phyloP scores from a whole-genome alignment of 163 green algal species.

The Chlamydomonas reinhardtii region DNA sequence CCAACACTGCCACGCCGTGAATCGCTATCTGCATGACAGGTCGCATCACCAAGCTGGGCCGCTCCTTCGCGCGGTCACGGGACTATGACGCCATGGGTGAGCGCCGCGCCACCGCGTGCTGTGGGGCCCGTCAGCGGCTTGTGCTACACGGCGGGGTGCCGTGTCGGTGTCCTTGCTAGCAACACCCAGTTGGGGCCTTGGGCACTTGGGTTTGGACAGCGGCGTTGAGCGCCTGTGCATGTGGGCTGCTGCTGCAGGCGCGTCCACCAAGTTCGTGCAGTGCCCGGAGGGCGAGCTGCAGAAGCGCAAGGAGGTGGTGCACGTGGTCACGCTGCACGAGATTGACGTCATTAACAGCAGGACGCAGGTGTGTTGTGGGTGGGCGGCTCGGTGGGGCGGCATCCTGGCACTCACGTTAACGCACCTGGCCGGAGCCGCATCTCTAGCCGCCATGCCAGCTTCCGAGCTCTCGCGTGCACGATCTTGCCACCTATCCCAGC shows the following conservation, averaged over 20 bases:
- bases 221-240: no score
- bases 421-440: no score
- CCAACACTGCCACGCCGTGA: no score
- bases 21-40: conserved; percentile 24
- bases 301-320: conserved; percentile 96
- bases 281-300: conserved; percentile 98
- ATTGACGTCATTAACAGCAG: conserved; percentile 99
- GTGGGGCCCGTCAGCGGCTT: no score
- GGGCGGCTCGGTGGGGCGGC: not conserved
- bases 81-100: conserved; percentile 98
- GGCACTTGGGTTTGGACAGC: no score
- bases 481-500: no score
- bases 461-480: no score
- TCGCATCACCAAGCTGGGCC: conserved; percentile 89
- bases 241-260: conserved; percentile 66
- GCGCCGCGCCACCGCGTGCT: not conserved
- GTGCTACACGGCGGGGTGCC: not conserved
- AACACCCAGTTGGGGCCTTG: no score
- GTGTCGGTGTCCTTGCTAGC: no score
- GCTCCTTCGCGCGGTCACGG: conserved; percentile 93
- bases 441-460: no score
- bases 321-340: conserved; percentile 98
- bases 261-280: conserved; percentile 97
- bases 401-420: no score
- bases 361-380: conserved; percentile 68